Base-by-base conservation (phyloP, 2,329 filamentous ascomycete genomes). In the Colletotrichum plurivorum region DNA sequence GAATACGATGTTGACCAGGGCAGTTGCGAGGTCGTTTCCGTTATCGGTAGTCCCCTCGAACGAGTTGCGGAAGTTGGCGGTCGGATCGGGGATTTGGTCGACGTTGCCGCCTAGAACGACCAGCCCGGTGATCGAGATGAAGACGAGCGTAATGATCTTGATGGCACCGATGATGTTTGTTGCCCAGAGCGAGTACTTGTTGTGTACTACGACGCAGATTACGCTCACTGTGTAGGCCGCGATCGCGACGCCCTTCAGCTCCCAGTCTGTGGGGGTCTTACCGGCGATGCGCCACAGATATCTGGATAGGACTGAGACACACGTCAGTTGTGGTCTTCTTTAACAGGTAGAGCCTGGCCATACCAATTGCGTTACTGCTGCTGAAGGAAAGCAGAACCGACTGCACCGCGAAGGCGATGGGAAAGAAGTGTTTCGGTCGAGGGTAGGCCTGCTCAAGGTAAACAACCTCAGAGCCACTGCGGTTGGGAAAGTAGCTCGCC, bases 361-460 rank as follows among this genome's bases (percentile, higher is more conserved):
- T 73, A 82, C 82, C 84, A 46, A 92, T 87, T 0, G 89, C 84
- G 76, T 93, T 92, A 54, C 88, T 88, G 72, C 88, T 90, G 71
- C 87, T 88, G 71, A 92, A 93, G 0, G 90, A 91, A 3, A 93
- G 79, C 1, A 90, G 75, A 2, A 92, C 88, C 0, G 86, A 85
- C 74, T 90, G 88, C 4, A 91, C 85, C 0, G 90, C 90, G 74
- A 90, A 93, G 0, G 88, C 83, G 0, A 88, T 88, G 0, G 90
- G 89, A 53, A 92, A 88, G 69, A 93, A 84, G 74, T 89, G 90
- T 62, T 83, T 86, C 0, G 90, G 91, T 1, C 88, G 83, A 0
- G 90, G 90, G 71, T 87, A 93, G 0, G 89, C 88, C 73, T 93
- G 90, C 72, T 93, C 90, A 0, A 93, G 83, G 70, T 92, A 93